These are phyloP conservation scores for Pisolithus microcarpus DNA, from an alignment of 768 basidiomycete genomes.

Conservation along the genomic window DNA sequence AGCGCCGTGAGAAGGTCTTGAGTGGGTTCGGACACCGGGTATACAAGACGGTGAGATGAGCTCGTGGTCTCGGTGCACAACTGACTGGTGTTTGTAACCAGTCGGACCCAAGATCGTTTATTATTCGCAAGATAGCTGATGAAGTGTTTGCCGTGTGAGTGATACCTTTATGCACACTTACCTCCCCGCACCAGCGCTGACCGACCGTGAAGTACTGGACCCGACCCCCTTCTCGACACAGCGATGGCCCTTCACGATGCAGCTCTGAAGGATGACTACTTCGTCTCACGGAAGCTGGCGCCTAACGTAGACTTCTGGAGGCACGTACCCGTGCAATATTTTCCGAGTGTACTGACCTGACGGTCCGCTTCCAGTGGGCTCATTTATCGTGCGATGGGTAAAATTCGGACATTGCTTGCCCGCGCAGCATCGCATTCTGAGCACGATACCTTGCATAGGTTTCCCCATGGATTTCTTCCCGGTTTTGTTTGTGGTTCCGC, in stretches of 20 bases:
- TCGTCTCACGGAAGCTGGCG: slow-evolving; percentile 69
- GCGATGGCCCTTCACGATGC: slow-evolving; percentile 85
- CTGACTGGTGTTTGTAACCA: slow-evolving; percentile 19
- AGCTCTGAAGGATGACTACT: slow-evolving; percentile 88
- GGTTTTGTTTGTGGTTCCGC: slow-evolving; percentile 85
- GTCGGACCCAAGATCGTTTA: slow-evolving; percentile 88
- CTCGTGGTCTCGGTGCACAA: neutral
- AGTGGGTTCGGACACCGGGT: slow-evolving; percentile 87
- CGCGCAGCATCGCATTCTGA: slow-evolving; percentile 1
- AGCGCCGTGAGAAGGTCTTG: slow-evolving; percentile 79
- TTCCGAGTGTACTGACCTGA: slow-evolving; percentile 1
- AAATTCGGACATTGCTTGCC: slow-evolving; percentile 10
- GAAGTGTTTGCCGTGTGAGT: slow-evolving; percentile 85
- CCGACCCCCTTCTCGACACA: slow-evolving; percentile 78
- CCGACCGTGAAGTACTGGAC: slow-evolving; percentile 55
- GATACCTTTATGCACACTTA: neutral
- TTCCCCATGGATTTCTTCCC: slow-evolving; percentile 95
- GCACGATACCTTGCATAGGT: slow-evolving; percentile 35
- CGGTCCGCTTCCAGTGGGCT: slow-evolving; percentile 47
- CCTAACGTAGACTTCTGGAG: slow-evolving; percentile 93
- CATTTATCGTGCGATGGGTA: slow-evolving; percentile 91
- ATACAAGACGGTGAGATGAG: slow-evolving; percentile 58
- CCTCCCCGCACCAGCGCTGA: neutral
- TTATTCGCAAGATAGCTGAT: slow-evolving; percentile 84
- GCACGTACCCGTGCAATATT: slow-evolving; percentile 2